A percentile compares a stretch with the other conserved stretches of the same genome.
Conservation (phyloP, 768 basidiomycete genomes). For the Auricularia sp. region DNA sequence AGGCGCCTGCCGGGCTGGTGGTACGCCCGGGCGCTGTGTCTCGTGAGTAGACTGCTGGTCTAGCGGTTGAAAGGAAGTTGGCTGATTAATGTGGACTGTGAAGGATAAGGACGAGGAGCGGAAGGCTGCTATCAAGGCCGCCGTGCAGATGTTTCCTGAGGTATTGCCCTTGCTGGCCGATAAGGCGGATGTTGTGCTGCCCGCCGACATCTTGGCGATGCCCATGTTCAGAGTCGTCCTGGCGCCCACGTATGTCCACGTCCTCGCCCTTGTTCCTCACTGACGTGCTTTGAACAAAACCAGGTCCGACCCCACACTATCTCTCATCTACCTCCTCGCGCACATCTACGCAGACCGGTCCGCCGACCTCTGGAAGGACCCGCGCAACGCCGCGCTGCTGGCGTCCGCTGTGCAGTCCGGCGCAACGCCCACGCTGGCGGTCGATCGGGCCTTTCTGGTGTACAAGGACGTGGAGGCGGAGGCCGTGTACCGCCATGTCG, state of each 20-base stretch:
- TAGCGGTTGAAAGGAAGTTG: conserved; percentile 26
- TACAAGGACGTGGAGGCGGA: conserved; percentile 28
- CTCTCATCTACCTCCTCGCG: conserved; percentile 65
- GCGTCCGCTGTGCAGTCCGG: conserved; percentile 26
- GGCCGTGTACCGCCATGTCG: conserved; percentile 65
- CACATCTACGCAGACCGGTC: conserved; percentile 83
- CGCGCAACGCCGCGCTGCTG: conserved; percentile 35
- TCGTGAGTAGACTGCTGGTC: background rate
- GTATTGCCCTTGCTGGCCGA: conserved; percentile 76
- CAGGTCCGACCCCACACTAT: conserved; percentile 22
- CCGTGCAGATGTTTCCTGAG: conserved; percentile 69
- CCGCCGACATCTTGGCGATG: conserved; percentile 46
- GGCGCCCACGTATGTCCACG: conserved; percentile 46
- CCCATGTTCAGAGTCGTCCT: conserved; percentile 60
- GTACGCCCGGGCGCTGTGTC: background rate
- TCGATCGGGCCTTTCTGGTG: conserved; percentile 29
- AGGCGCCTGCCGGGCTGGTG: background rate
- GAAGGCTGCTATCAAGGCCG: conserved; percentile 59
- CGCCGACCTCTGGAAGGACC: conserved; percentile 70
- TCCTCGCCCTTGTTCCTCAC: background rate
- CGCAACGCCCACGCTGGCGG: conserved; percentile 22
- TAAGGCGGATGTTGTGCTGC: conserved; percentile 63
- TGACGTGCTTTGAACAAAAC: background rate
- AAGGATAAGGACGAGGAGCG: conserved; percentile 30
- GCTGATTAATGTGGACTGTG: conserved; percentile 14